These are phyloP conservation scores for Penicillium concentricum DNA, from an alignment of 2,329 filamentous ascomycete genomes.

Conservation along the genomic window DNA sequence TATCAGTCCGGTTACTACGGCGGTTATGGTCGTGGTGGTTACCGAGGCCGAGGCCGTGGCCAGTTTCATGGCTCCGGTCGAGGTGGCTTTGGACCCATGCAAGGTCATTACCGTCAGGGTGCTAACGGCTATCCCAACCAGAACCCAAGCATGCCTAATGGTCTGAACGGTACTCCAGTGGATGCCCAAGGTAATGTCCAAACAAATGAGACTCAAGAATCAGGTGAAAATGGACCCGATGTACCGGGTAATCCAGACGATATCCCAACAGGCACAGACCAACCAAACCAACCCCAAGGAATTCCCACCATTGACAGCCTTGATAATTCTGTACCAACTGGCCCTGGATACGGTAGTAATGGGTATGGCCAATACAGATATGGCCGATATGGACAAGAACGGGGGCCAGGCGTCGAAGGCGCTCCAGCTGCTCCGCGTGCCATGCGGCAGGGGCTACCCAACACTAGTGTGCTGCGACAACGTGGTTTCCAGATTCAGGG, in stretches of 20 bases:
- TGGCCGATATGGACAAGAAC: constrained; percentile 45
- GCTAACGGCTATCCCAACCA: constrained; percentile 38
- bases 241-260: constrained; percentile 2
- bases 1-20: constrained; percentile 76
- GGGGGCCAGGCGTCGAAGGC: constrained; percentile 61
- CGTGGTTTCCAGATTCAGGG: constrained; percentile 49
- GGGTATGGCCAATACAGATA: constrained; percentile 28
- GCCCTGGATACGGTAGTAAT: constrained; percentile 22
- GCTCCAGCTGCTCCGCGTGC: constrained; percentile 93
- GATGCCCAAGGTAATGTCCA: constrained; percentile 15
- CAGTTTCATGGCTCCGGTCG: constrained; percentile 47
- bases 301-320: constrained; percentile 30
- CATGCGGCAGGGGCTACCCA: constrained; percentile 84
- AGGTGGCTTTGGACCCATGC: constrained; percentile 39
- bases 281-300: constrained; percentile 17
- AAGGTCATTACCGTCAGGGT: constrained; percentile 33
- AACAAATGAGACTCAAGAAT: constrained; percentile 12
- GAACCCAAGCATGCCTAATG: constrained; percentile 27
- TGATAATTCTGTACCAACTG: constrained; percentile 12
- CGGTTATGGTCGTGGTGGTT: constrained; percentile 62
- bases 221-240: background rate
- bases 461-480: constrained; percentile 70
- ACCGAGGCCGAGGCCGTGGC: constrained; percentile 63
- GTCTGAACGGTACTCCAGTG: constrained; percentile 20
- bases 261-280: background rate